Percentiles rank a stretch among this genome's conserved stretches.
Conservation (phyloP, 129 eudicot genomes). For the Glebionis coronaria region DNA sequence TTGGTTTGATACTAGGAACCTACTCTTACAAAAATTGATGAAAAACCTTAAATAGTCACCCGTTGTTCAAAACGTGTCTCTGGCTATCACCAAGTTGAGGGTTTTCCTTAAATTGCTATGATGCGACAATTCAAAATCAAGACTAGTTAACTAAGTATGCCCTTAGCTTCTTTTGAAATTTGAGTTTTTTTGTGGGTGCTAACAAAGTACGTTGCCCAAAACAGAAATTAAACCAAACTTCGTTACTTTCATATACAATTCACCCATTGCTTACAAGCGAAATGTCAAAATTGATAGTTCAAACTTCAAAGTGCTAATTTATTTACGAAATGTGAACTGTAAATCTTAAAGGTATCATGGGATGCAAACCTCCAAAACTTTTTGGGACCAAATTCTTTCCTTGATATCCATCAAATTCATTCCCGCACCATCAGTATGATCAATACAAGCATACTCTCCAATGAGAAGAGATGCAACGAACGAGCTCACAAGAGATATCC, state of each 20-base stretch:
- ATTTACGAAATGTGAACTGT: neutral
- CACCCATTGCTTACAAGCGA: neutral
- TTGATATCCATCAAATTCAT: conserved; percentile 93
- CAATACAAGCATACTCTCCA: conserved; percentile 80
- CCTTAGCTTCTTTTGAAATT: neutral
- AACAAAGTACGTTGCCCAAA: neutral
- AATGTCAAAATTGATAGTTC: neutral
- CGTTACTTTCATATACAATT: neutral
- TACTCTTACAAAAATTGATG: neutral
- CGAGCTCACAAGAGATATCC: conserved; percentile 85
- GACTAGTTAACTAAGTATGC: neutral
- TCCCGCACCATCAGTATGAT: conserved; percentile 97
- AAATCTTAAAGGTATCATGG: neutral
- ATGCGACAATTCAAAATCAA: neutral
- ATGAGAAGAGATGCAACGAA: conserved; percentile 74
- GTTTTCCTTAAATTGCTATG: neutral
- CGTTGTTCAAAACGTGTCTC: no score
- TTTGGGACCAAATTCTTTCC: conserved; percentile 70
- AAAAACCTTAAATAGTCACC: neutral
- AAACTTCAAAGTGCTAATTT: neutral
- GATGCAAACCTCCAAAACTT: conserved; percentile 57
- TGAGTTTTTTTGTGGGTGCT: neutral
- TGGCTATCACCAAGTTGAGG: neutral
- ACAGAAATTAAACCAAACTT: neutral
- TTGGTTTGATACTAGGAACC: neutral